These are phyloP conservation scores for Trypanosoma theileri DNA, from an alignment of 208 protist genomes.

Conservation along the genomic window DNA sequence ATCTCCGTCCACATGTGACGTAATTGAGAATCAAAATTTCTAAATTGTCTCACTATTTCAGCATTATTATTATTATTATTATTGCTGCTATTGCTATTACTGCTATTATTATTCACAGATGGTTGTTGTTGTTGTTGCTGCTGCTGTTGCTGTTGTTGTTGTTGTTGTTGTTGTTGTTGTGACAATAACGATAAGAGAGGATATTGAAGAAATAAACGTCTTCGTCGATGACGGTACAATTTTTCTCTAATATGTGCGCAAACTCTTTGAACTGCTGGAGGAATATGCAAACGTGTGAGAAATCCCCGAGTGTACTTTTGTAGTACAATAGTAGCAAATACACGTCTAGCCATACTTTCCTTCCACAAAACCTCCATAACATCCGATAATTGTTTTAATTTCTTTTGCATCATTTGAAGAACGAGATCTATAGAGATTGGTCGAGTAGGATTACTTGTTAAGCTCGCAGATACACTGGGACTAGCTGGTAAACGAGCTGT, in stretches of 20 bases:
- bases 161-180: constrained; percentile 1
- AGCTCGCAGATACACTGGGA: neutral
- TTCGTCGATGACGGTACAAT: constrained; percentile 24
- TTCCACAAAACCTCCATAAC: constrained; percentile 74
- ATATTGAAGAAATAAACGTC: constrained; percentile 1
- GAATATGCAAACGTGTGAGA: constrained; percentile 45
- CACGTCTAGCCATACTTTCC: constrained; percentile 54
- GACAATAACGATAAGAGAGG: neutral
- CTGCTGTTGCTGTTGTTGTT: neutral
- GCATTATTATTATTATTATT: constrained; percentile 14
- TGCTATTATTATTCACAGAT: constrained; percentile 4
- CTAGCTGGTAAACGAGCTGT: constrained; percentile 1
- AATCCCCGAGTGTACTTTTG: constrained; percentile 61
- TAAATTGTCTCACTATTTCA: constrained; percentile 53
- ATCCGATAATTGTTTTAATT: constrained; percentile 54
- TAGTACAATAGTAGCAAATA: constrained; percentile 54
- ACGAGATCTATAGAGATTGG: constrained; percentile 25
- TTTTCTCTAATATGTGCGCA: constrained; percentile 47
- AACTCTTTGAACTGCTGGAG: constrained; percentile 29
- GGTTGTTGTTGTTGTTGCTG: neutral
- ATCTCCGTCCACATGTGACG: constrained; percentile 68
- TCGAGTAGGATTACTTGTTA: neutral
- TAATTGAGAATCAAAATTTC: constrained; percentile 57
- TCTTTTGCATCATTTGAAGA: constrained; percentile 74
- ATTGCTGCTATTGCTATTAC: neutral